Base-by-base conservation (phyloP, 108 stramenopile genomes). In the Pseudonitzschia multistriata region DNA sequence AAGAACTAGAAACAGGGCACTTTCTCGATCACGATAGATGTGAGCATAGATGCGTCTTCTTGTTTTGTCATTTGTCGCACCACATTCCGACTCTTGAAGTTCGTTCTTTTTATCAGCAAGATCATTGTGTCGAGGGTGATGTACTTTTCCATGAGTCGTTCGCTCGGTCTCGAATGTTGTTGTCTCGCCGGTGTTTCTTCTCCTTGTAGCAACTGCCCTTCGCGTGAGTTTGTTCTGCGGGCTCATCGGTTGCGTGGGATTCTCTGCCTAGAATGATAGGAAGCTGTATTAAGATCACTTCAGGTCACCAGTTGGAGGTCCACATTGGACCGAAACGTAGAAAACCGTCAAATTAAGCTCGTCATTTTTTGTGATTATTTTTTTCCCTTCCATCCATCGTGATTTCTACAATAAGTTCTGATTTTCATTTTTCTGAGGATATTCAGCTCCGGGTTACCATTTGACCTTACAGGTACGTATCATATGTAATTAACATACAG, bases 141-240 rank as follows among this genome's bases (percentile, higher is more conserved):
- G 13, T 1, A 1, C 15, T 45, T 17, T 3, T 13, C 17, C 15
- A 1, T 45, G 42, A 45, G 17, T 13, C 15, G 42, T 10, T 13
- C 11, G 42, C 3, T 45, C 42, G 42, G 42, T 1, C 42, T 45
- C 42, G 42, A 17, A 45, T 45, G 8, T 45, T 45, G 42, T 45
- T 6, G 11, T 45, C 42, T 45, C 42, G 3, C 22, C 52, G 22
- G 33, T 29, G 31, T 29, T 35, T 14, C 34, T 59, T 33, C 57
- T 59, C 31, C 34, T 59, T 33, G 31, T 33, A 33, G 57, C 57
- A 29, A 29, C 29, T 59, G 34, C 57, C 29, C 57, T 30, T 59
- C 57, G n/a, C 21, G 57, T 33, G n/a, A 59, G 31, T 59, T 11
- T 59, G 25, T 30, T 21, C 33, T 59, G 33, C 2, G n/a, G 29